Evolutionary conservation across 2,329 filamentous ascomycete species (phyloP).

Genomic region (Fusarium sp.): DNA sequence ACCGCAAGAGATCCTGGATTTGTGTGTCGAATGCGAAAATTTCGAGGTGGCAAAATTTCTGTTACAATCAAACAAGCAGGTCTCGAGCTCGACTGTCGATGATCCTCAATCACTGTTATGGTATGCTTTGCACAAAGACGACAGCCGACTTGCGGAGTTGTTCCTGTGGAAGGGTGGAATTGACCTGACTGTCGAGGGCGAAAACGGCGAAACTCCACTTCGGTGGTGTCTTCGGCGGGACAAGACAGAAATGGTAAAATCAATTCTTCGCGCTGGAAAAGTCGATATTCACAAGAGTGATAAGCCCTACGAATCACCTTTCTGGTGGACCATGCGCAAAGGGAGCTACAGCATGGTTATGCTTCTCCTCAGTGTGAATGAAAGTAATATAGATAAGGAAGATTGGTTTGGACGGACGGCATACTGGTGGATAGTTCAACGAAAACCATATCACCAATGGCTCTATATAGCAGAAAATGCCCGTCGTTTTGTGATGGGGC

Average conservation of each 20-base stretch:
- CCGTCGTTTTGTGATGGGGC: too few species aligned
- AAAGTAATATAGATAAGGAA: not conserved
- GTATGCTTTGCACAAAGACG: not conserved
- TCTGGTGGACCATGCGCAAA: not conserved
- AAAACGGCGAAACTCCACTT: not conserved
- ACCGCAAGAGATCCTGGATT: not conserved
- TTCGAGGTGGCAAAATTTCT: not conserved
- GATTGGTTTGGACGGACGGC: not conserved
- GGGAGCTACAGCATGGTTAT: not conserved
- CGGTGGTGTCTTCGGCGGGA: not conserved
- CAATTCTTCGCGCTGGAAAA: not conserved
- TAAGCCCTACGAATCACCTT: not conserved
- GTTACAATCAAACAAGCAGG: not conserved
- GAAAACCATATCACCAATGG: too few species aligned
- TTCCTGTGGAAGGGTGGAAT: rapidly evolving
- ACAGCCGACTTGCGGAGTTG: not conserved
- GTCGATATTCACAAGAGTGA: not conserved
- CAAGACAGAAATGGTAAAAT: not conserved
- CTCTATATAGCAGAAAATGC: too few species aligned
- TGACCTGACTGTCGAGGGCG: not conserved
- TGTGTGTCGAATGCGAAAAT: too few species aligned
- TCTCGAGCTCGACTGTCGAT: not conserved
- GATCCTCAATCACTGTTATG: not conserved
- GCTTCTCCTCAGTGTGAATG: not conserved
- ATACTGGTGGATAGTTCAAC: not conserved